Conservation (phyloP, 2,329 filamentous ascomycete genomes). For the Diaporthe citrichinensis region DNA sequence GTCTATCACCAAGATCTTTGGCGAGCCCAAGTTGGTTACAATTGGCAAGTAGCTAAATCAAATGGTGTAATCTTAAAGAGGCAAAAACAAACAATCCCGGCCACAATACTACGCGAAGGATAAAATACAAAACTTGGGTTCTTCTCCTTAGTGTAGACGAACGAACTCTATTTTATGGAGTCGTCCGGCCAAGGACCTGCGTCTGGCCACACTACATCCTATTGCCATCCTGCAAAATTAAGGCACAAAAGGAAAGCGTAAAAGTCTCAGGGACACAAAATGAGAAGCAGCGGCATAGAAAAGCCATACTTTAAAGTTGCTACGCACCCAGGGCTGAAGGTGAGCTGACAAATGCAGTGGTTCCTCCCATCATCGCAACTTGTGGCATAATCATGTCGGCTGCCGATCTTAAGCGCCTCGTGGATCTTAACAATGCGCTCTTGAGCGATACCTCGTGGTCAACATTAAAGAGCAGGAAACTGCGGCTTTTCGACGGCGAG, state of each 20-base stretch:
- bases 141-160: background rate
- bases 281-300: background rate
- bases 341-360: conserved; percentile 24
- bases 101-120: background rate
- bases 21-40: background rate
- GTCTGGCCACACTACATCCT: background rate
- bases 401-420: conserved; percentile 11
- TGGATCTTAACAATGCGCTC: conserved; percentile 20
- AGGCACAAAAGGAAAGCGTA: background rate
- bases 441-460: background rate
- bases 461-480: background rate
- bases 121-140: background rate
- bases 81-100: background rate
- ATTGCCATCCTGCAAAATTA: background rate
- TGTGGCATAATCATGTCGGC: conserved; percentile 9
- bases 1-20: background rate
- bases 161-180: background rate
- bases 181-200: background rate
- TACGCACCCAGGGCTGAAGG: too few species aligned
- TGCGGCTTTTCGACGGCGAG: background rate
- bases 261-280: background rate
- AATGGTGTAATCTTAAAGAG: background rate
- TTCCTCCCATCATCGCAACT: conserved; percentile 2
- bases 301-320: background rate
- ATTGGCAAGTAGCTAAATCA: background rate